Evolutionary conservation across 805 yeast species (phyloP).

Genomic region (Wickerhamiella lipophila): DNA sequence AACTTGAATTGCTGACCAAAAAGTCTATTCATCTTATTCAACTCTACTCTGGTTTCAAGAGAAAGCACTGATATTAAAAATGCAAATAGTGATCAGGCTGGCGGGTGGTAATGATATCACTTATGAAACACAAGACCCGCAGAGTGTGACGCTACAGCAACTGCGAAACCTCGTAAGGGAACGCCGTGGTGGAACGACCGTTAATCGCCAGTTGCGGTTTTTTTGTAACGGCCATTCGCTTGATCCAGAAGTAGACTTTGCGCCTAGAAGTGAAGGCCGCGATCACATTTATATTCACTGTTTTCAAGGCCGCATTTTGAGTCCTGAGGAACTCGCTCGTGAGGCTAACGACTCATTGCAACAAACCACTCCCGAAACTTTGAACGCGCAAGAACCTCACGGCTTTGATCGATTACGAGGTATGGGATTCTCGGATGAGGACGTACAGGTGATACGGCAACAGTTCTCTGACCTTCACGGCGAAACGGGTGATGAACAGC

Average conservation of each 20-base stretch:
- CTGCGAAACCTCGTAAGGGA: conserved; percentile 36
- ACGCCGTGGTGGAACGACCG: conserved; percentile 26
- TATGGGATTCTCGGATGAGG: conserved; percentile 74
- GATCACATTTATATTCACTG: conserved; percentile 57
- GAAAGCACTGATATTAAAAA: too few species aligned
- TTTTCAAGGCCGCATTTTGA: conserved; percentile 55
- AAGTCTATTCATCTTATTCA: background rate
- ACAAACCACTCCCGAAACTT: conserved; percentile 8
- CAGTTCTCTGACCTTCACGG: conserved; percentile 68
- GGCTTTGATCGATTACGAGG: conserved; percentile 77
- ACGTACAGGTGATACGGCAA: conserved; percentile 53
- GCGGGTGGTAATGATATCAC: conserved; percentile 36
- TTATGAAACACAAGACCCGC: conserved; percentile 28
- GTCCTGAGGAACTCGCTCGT: conserved; percentile 40
- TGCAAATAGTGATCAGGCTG: conserved; percentile 32
- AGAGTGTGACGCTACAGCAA: conserved; percentile 25
- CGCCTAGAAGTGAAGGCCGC: conserved; percentile 33
- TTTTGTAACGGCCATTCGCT: conserved; percentile 60
- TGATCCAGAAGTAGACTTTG: conserved; percentile 43
- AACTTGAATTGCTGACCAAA: background rate
- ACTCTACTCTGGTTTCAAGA: too few species aligned
- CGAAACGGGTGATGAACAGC: conserved; percentile 16
- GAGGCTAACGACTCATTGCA: conserved; percentile 41
- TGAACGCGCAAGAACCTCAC: conserved; percentile 54
- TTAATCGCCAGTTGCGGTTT: conserved; percentile 44